A percentile compares a stretch with the other conserved stretches of the same genome.
Conservation (phyloP, 768 basidiomycete genomes). For the Trametes coccinea region DNA sequence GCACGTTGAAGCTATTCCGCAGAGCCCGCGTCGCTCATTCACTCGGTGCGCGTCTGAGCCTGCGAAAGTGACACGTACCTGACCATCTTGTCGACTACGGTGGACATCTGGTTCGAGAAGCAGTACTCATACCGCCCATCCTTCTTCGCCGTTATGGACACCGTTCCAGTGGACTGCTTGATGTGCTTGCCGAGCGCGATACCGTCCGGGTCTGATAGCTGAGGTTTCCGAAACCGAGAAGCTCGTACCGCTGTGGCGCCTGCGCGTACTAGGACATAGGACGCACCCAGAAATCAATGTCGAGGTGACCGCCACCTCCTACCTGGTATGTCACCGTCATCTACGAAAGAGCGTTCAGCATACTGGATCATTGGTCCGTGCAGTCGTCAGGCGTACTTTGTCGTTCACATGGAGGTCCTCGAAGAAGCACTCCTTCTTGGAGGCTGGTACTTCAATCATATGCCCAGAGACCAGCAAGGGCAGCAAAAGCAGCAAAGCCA, state of each 20-base stretch:
- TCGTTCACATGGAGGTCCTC: slow-evolving; percentile 91
- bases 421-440: slow-evolving; percentile 93
- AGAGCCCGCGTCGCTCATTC: slow-evolving; percentile 59
- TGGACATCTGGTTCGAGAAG: slow-evolving; percentile 99
- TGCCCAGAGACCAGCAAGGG: slow-evolving; percentile 52
- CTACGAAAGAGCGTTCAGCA: slow-evolving; percentile 40
- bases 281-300: slow-evolving; percentile 95
- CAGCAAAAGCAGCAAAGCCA: slow-evolving; percentile 39
- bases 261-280: not conserved
- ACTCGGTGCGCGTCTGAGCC: slow-evolving; percentile 95
- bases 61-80: slow-evolving; percentile 53
- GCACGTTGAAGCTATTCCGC: slow-evolving; percentile 77
- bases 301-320: slow-evolving; percentile 92
- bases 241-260: slow-evolving; percentile 12
- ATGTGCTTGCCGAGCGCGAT: slow-evolving; percentile 74
- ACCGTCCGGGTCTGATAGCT: slow-evolving; percentile 82
- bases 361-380: not conserved
- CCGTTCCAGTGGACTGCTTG: slow-evolving; percentile 85
- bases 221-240: slow-evolving; percentile 13
- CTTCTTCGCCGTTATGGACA: slow-evolving; percentile 81
- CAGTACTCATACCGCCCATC: slow-evolving; percentile 94
- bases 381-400: slow-evolving; percentile 56
- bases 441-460: slow-evolving; percentile 72
- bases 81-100: slow-evolving; percentile 92
- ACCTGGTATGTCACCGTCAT: slow-evolving; percentile 99